phyloP scores from a whole-genome alignment of 1,284 basidiomycete species.

The Microbotryum silenes-acaulis region DNA sequence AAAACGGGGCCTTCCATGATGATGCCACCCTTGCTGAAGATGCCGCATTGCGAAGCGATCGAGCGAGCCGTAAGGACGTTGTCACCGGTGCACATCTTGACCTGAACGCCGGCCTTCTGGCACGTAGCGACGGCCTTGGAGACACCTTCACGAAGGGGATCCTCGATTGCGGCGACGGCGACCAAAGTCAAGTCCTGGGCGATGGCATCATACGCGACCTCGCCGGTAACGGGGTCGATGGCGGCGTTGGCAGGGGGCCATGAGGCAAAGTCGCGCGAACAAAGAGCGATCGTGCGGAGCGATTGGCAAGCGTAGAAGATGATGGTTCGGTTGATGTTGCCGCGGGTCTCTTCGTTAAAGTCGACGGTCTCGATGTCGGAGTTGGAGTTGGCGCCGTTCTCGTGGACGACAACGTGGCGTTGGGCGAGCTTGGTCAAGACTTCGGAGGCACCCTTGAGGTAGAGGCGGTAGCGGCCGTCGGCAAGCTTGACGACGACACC shows the following conservation, averaged over 20 bases:
- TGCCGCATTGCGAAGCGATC: conserved; percentile 90
- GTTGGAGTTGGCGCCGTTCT: conserved; percentile 34
- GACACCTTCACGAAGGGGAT: conserved; percentile 86
- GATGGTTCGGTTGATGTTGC: conserved; percentile 81
- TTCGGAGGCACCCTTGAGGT: conserved; percentile 90
- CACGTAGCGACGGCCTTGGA: conserved; percentile 79
- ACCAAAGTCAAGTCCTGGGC: conserved; percentile 72
- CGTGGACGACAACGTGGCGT: conserved; percentile 59
- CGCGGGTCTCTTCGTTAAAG: conserved; percentile 58
- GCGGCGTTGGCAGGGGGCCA: conserved; percentile 65
- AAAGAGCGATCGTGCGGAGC: conserved; percentile 83
- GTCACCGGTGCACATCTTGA: conserved; percentile 98
- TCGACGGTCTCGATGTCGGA: conserved; percentile 51
- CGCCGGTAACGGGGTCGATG: conserved; percentile 44
- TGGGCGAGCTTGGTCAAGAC: conserved; percentile 72
- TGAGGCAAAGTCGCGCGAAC: conserved; percentile 74
- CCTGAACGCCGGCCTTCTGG: conserved; percentile 77
- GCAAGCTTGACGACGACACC: conserved; percentile 69
- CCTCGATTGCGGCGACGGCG: conserved; percentile 86
- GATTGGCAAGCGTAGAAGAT: conserved; percentile 96
- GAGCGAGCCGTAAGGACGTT: conserved; percentile 79
- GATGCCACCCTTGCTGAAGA: conserved; percentile 82
- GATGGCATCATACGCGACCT: conserved; percentile 64
- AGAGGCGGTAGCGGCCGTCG: conserved; percentile 60
- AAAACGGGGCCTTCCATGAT: conserved; percentile 90